Base-by-base conservation (phyloP, 116 monocot genomes). In the Zostera marina region DNA sequence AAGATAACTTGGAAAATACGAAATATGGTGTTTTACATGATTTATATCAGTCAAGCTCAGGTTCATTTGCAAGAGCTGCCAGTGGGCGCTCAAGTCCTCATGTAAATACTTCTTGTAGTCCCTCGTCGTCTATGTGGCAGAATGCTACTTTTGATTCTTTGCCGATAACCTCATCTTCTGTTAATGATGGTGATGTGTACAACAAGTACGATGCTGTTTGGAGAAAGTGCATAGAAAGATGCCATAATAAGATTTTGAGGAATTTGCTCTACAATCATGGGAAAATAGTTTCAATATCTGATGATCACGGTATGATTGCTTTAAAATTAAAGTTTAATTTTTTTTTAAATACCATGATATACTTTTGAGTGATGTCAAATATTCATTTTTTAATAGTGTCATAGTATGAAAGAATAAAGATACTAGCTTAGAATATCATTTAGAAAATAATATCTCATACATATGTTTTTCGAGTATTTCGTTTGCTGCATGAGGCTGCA, bases 161-260 rank as follows among this genome's bases (percentile, higher is more conserved):
- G 21, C 51, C 19, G 20, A 51, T 20, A 19, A 44, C 22, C 20
- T 45, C 44, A 54, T 25, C 54, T 54, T 23, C 54, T 32, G 51
- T 56, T 39, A 3, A 61, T 48, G 11, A 75, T 58, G 38, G 17
- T 47, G 52, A 9, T 54, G n/a, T n/a, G n/a, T 0, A 60, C 51
- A 3, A 64, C 15, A 75, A 76, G 41, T 32, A 89, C 65, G 73
- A 62, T 54, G 78, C 63, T 23, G 74, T 96, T 64, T 96, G 96
- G 96, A 75, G 62, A 67, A 59, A 47, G 41, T 89, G 90, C 66
- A 76, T 89, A 43, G 76, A 82, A 12, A 73, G 63, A 41, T 89
- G 85, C 43, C 80, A 80, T 58, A 83, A 80, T 8, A 76, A 77
- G 57, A 80, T 73, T 59, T 65, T 96, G 57, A 77, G 72, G 72